Evolutionary conservation across 176 grass and related monocot genomes (phyloP).

Genomic region (Saccharum officinarum): DNA sequence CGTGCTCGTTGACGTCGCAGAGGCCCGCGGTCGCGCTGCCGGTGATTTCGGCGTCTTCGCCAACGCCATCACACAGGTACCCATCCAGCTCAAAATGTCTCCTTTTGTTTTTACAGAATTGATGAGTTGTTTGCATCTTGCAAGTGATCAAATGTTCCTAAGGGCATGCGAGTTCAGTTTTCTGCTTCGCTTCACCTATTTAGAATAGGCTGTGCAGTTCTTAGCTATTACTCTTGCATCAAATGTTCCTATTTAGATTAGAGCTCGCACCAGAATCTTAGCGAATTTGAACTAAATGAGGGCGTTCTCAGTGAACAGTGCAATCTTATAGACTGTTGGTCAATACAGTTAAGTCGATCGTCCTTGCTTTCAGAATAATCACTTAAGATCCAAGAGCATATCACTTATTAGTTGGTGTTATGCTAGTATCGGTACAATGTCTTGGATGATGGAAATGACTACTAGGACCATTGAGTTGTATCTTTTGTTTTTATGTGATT

Average conservation of each 20-base stretch:
- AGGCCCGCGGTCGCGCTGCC: slow-evolving; percentile 45
- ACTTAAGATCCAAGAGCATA: background rate
- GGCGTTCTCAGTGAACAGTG: background rate
- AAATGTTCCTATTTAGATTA: background rate
- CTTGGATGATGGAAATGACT: slow-evolving; percentile 7
- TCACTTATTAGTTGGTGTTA: background rate
- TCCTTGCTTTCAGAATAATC: background rate
- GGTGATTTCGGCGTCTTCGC: slow-evolving; percentile 59
- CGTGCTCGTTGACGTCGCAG: slow-evolving; percentile 64
- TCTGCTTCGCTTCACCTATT: background rate
- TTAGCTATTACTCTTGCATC: background rate
- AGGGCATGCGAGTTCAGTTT: background rate
- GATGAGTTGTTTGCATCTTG: slow-evolving; percentile 10
- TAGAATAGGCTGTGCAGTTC: background rate
- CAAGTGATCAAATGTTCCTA: background rate
- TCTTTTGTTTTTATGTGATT: background rate
- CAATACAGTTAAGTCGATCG: background rate
- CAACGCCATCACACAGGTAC: slow-evolving; percentile 54
- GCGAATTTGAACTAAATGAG: background rate
- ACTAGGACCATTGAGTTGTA: background rate
- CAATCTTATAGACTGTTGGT: too few species aligned
- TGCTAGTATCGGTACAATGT: background rate
- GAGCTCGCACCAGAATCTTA: background rate
- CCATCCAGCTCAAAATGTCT: background rate
- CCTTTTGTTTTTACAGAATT: background rate